These are phyloP conservation scores for Penicillium parvum DNA, from an alignment of 495 filamentous ascomycete genomes.

Conservation along the genomic window DNA sequence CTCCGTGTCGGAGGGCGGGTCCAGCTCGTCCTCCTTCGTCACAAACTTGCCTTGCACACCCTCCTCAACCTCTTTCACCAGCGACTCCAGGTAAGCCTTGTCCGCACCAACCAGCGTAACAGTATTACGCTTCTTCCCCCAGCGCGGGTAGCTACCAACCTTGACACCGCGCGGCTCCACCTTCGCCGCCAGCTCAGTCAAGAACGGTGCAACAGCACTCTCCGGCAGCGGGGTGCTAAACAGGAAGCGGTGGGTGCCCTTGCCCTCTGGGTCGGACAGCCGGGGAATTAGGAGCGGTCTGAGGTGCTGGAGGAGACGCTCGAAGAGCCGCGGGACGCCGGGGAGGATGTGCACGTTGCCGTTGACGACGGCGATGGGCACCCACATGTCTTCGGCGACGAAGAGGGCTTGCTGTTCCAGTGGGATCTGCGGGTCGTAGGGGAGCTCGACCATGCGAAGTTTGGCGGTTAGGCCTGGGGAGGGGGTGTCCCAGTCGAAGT, in stretches of 20 bases:
- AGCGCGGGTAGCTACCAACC: slow-evolving; percentile 94
- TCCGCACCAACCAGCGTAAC: slow-evolving; percentile 84
- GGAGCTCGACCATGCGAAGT: slow-evolving; percentile 84
- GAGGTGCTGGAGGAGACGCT: slow-evolving; percentile 68
- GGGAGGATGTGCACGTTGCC: slow-evolving; percentile 92
- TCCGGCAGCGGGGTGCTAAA: slow-evolving; percentile 85
- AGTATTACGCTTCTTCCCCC: slow-evolving; percentile 83
- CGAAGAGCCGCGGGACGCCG: slow-evolving; percentile 82
- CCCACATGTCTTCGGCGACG: slow-evolving; percentile 79
- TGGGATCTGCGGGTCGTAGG: slow-evolving; percentile 60
- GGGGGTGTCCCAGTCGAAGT: slow-evolving; percentile 82
- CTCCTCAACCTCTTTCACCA: slow-evolving; percentile 59
- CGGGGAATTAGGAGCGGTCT: slow-evolving; percentile 65
- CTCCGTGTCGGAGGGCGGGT: slow-evolving; percentile 35
- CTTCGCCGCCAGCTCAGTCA: slow-evolving; percentile 71
- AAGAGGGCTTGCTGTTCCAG: slow-evolving; percentile 68
- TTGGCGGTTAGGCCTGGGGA: slow-evolving; percentile 74
- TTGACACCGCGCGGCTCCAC: slow-evolving; percentile 74
- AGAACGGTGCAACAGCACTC: slow-evolving; percentile 74
- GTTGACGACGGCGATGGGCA: slow-evolving; percentile 81
- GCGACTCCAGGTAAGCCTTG: slow-evolving; percentile 54
- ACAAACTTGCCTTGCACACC: slow-evolving; percentile 56
- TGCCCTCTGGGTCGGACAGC: slow-evolving; percentile 71
- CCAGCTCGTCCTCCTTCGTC: slow-evolving; percentile 55
- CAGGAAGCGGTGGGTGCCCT: slow-evolving; percentile 69